A percentile compares a stretch with the other conserved stretches of the same genome.
phyloP scores from a whole-genome alignment of 176 grass and related monocot genomes.

The Cenchrus fungigraminus region DNA sequence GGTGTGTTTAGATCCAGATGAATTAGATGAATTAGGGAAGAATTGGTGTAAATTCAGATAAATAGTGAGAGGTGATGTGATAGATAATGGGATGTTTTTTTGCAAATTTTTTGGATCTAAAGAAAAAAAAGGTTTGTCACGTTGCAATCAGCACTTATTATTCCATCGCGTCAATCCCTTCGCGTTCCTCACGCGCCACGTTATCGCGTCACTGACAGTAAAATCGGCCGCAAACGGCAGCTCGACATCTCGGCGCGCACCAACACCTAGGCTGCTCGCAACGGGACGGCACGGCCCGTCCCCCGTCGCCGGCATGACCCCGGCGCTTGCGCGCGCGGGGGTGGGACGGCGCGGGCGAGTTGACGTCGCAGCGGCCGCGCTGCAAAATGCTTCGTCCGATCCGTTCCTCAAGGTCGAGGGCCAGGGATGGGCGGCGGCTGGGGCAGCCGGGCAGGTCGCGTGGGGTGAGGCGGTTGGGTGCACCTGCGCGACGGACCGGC shows the following conservation, averaged over 20 bases:
- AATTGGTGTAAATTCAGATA: too few species aligned
- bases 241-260: not conserved
- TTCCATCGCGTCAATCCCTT: not conserved
- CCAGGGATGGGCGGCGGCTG: not conserved
- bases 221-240: too few species aligned
- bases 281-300: not conserved
- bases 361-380: not conserved
- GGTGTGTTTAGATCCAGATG: too few species aligned
- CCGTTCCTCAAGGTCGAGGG: not conserved
- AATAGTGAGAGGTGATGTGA: too few species aligned
- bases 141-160: not conserved
- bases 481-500: not conserved
- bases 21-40: too few species aligned
- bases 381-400: not conserved
- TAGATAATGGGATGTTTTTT: too few species aligned
- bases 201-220: not conserved
- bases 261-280: not conserved
- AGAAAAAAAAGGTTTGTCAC: not conserved
- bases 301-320: not conserved
- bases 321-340: not conserved
- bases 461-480: not conserved
- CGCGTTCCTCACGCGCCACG: not conserved
- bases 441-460: slow-evolving; percentile 3
- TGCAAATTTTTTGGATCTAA: too few species aligned
- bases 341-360: not conserved